Evolutionary conservation across 495 filamentous ascomycete species (phyloP), one percentile per base, ranked within the genome.

Genomic region (Ascobolus immersus): DNA sequence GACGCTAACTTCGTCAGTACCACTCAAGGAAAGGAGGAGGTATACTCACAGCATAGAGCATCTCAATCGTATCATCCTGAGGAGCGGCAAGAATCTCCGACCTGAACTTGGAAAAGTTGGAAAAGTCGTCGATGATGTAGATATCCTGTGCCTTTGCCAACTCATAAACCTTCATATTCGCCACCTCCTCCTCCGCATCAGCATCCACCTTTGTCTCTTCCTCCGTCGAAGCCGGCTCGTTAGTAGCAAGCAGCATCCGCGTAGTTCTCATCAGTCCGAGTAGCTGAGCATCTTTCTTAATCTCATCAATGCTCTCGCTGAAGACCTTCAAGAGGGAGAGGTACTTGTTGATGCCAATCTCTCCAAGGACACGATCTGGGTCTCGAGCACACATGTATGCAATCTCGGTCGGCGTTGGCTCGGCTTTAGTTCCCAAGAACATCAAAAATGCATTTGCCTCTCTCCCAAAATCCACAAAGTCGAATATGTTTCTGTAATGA

Each of bases 381-480:
- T 90, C 77, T 36, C 59, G 60, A 19, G 73, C 76, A 21, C 84
- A 58, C 47, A 82, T 64, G 7, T 64, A 58, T 2, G 82, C 81
- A 44, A 99, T 61, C 50, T 99, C 86, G 9, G 58, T 47, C 35
- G 72, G 82, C 2, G 71, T 90, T 1, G 89, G 89, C 47, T 94
- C 84, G 33, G 67, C 64, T 48, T 84, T 93, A 3, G 80, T 80
- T 2, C 89, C 89, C 35, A 77, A 73, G 32, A 72, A 71, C 42
- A 80, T 59, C 4, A 99, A 57, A 45, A 99, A 94, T 0, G 72
- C 56, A 43, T 94, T 92, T 3, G 79, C 84, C 44, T 82, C 68
- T 33, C 61, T 50, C 3, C 81, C 80, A 53, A 92, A 93, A 49
- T 93, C 75, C 3, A 94, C 79, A 53, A 91, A 99, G 49, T 93